Percentiles rank a stretch among this genome's conserved stretches.
These are phyloP conservation scores for Pythium vanterpoolii DNA, from an alignment of 352 stramenopile genomes.

Conservation along the genomic window DNA sequence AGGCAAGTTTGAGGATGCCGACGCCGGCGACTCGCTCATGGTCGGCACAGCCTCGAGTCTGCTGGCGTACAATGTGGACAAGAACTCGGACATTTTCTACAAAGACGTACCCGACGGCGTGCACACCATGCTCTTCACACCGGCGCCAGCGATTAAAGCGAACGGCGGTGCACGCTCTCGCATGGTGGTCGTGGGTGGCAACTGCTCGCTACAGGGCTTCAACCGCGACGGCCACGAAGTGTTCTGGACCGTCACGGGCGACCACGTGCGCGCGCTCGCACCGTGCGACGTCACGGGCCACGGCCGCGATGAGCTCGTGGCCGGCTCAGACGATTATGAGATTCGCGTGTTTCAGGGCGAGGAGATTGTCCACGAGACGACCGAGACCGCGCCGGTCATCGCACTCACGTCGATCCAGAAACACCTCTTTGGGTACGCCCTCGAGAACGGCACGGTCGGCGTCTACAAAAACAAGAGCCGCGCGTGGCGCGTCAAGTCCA, in stretches of 20 bases:
- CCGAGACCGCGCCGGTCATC: conserved; percentile 79
- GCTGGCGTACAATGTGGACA: conserved; percentile 90
- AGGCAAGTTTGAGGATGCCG: conserved; percentile 61
- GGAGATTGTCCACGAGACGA: conserved; percentile 86
- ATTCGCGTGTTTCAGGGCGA: conserved; percentile 89
- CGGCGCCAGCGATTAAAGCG: conserved; percentile 35
- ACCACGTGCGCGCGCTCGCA: conserved; percentile 85
- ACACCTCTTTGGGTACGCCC: conserved; percentile 79
- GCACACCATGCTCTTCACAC: conserved; percentile 78
- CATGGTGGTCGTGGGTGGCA: conserved; percentile 90
- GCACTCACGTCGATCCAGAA: conserved; percentile 72
- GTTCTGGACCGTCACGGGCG: conserved; percentile 91
- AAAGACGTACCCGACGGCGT: conserved; percentile 86
- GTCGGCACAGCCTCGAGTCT: conserved; percentile 89
- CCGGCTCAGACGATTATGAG: conserved; percentile 90
- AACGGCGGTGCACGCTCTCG: conserved; percentile 24
- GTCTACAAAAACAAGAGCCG: conserved; percentile 87
- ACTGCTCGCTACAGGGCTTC: conserved; percentile 92
- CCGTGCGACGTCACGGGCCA: conserved; percentile 72
- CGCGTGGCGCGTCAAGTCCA: conserved; percentile 91
- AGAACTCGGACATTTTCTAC: conserved; percentile 94
- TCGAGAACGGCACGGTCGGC: conserved; percentile 92
- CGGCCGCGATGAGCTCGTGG: conserved; percentile 75
- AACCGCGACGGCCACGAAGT: conserved; percentile 72
- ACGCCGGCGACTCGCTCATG: conserved; percentile 77